These are phyloP conservation scores for Paraphoma chrysanthemicola DNA, from an alignment of 2,329 filamentous ascomycete genomes.

Conservation along the genomic window DNA sequence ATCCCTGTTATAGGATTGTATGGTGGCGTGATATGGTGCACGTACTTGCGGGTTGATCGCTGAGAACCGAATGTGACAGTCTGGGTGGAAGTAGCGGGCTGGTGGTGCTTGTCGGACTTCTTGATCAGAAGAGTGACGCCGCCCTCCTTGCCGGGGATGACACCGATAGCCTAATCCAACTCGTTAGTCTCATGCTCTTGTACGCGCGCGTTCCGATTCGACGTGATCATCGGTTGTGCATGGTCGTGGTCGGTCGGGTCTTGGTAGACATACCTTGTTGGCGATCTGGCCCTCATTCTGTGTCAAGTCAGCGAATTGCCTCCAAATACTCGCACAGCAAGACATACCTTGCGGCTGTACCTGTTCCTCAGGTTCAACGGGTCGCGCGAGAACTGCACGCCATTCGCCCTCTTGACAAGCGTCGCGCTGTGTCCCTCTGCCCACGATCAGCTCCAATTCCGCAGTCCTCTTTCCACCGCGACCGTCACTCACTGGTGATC, in stretches of 20 bases:
- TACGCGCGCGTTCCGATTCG: too few species aligned
- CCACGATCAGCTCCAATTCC: constrained; percentile 17
- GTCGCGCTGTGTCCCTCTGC: constrained; percentile 86
- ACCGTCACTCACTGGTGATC: constrained; percentile 79
- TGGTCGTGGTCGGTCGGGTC: constrained; percentile 2
- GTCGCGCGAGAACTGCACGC: constrained; percentile 90
- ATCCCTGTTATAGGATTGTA: not conserved
- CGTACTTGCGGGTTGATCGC: constrained; percentile 82
- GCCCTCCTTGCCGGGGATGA: constrained; percentile 77
- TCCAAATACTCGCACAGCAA: not conserved
- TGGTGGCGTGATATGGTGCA: constrained; percentile 26
- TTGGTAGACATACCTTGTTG: constrained; percentile 73
- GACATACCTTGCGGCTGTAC: constrained; percentile 83
- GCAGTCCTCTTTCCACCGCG: not conserved
- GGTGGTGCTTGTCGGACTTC: constrained; percentile 74
- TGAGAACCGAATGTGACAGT: constrained; percentile 73
- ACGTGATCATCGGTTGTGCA: not conserved
- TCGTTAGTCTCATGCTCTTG: not conserved
- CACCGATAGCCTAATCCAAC: constrained; percentile 74
- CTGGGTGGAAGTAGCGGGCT: constrained; percentile 72
- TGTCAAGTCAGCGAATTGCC: constrained; percentile 30
- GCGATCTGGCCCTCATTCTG: constrained; percentile 93
- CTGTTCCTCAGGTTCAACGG: constrained; percentile 92
- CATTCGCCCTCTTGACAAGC: constrained; percentile 89
- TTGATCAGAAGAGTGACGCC: constrained; percentile 84